Percentiles rank a stretch among this genome's conserved stretches.
Conservation (phyloP, 208 protist genomes). For the Trichomonas vaginalis region DNA sequence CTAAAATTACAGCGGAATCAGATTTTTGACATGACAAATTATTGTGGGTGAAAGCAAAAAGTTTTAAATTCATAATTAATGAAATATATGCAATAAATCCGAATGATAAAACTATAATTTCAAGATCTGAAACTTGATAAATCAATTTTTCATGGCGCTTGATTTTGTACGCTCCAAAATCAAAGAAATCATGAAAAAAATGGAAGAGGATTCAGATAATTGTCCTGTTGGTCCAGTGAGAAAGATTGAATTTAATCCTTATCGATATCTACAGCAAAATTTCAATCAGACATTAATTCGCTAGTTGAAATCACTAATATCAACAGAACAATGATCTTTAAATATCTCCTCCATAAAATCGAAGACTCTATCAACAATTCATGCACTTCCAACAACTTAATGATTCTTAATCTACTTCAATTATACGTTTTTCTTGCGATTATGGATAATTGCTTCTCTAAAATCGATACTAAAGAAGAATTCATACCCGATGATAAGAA, state of each 20-base stretch:
- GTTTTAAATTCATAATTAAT: too few species aligned
- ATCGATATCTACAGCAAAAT: background rate
- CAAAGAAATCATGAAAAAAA: background rate
- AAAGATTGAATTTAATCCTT: background rate
- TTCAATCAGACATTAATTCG: background rate
- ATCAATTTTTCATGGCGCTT: background rate
- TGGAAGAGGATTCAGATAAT: background rate
- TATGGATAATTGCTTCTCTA: background rate
- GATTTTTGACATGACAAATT: too few species aligned
- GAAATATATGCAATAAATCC: too few species aligned
- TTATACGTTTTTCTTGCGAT: background rate
- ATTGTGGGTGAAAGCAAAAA: too few species aligned
- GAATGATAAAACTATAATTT: too few species aligned
- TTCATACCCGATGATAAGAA: background rate
- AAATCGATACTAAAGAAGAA: background rate
- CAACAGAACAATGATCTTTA: background rate
- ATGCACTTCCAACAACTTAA: background rate
- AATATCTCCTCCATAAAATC: background rate
- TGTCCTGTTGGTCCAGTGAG: background rate
- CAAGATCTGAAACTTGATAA: too few species aligned
- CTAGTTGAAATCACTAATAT: background rate
- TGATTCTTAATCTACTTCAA: background rate
- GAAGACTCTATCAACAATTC: background rate
- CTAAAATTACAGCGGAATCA: too few species aligned
- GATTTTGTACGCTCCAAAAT: background rate